Evolutionary conservation across 2,329 filamentous ascomycete genomes (phyloP), one percentile per base, ranked within the genome.

Genomic region (Lojkania enalia): DNA sequence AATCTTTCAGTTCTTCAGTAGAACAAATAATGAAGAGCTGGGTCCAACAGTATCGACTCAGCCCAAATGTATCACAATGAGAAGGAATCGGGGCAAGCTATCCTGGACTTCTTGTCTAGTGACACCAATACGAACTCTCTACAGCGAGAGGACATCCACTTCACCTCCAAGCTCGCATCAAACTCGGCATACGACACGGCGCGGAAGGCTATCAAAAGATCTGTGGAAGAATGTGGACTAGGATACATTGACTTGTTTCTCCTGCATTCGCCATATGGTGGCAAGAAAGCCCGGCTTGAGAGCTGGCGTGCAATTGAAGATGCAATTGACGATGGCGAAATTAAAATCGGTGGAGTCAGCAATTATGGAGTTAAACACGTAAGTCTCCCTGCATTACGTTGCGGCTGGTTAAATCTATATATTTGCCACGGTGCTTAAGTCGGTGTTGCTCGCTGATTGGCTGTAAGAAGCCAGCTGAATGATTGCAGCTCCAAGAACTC

Each of bases 201-300:
- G 18, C 79, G 84, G 38, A 73, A 72, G 48, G 84, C 85, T 0
- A 88, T 94, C 52, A 81, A 77, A 49, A 66, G 80, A 62, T 86
- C 81, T 20, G 75, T 90, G 3, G 76, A 82, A 35, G 78, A 79
- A 44, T 84, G 81, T 18, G 85, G 83, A 0, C 70, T 91, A 20
- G 86, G 82, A 0, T 90, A 91, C 65, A 82, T 92, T 44, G 88
- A 94, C 60, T 67, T 94, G 33, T 91, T 92, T 66, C 73, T 95
- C 9, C 74, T 94, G 43, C 89, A 94, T 62, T 87, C 83, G 36
- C 89, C 88, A 0, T 89, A 89, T 56, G 88, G 88, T 4, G 88
- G 88, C 1, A 83, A 77, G 58, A 69, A 79, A 56, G 83, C 82
- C 5, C 77, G 88, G 3, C 66, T 87, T 39, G 83, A 86, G 27